A percentile compares a stretch with the other conserved stretches of the same genome.
Evolutionary conservation across 176 grass and related monocot species (phyloP).

Genomic region (sorghum (Sorghum bicolor)): Sorghum_bicolor_NCBIv3 NC_012872.2:7582501-7583000

Average conservation of each 20-base stretch:
- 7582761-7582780: not conserved
- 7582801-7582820: not conserved
- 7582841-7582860: constrained; percentile 10
- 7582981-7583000: constrained; percentile 35
- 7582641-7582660: too few species aligned
- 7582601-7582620: too few species aligned
- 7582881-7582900: not conserved
- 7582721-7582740: not conserved
- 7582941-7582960: constrained; percentile 40
- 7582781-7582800: not conserved
- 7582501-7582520: too few species aligned
- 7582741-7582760: not conserved
- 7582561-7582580: too few species aligned
- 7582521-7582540: too few species aligned
- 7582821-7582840: not conserved
- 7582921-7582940: constrained; percentile 1
- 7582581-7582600: too few species aligned
- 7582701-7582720: too few species aligned
- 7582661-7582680: too few species aligned
- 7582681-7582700: too few species aligned
- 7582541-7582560: too few species aligned
- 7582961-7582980: constrained; percentile 17
- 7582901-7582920: constrained; percentile 12
- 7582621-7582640: too few species aligned
- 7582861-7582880: not conserved